Conservation (phyloP, 257 asterid genomes). For the Salvia miltiorrhiza region DNA sequence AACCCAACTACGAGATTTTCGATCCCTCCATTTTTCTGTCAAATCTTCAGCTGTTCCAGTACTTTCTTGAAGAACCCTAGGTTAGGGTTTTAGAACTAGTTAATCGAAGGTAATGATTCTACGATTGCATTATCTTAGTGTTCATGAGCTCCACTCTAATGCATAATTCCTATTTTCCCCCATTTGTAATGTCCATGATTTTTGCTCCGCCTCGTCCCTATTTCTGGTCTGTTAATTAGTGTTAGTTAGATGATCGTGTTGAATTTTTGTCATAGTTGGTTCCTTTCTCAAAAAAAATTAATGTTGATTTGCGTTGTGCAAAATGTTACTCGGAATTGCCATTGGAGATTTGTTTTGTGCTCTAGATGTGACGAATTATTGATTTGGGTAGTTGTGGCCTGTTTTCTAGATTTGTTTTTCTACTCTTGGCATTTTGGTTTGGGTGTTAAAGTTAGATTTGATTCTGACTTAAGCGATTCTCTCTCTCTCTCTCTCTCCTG, state of each 20-base stretch:
- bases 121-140: neutral
- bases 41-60: neutral
- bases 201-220: neutral
- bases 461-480: neutral
- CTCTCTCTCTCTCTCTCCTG: neutral
- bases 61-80: constrained; percentile 26
- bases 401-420: neutral
- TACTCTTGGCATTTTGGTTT: neutral
- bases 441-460: neutral
- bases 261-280: neutral
- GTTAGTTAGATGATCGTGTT: constrained; percentile 1
- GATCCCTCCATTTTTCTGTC: constrained; percentile 22
- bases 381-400: neutral
- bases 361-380: neutral
- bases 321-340: neutral
- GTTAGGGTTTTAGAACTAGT: constrained; percentile 15
- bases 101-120: constrained; percentile 19
- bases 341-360: neutral
- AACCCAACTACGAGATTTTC: neutral
- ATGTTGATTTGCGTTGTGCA: neutral
- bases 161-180: neutral
- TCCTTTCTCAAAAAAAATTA: too few species aligned
- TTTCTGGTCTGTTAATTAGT: neutral
- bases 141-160: neutral
- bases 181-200: neutral